These are phyloP conservation scores for Pseudofabraea citricarpa DNA, from an alignment of 2,329 filamentous ascomycete genomes.

Conservation along the genomic window DNA sequence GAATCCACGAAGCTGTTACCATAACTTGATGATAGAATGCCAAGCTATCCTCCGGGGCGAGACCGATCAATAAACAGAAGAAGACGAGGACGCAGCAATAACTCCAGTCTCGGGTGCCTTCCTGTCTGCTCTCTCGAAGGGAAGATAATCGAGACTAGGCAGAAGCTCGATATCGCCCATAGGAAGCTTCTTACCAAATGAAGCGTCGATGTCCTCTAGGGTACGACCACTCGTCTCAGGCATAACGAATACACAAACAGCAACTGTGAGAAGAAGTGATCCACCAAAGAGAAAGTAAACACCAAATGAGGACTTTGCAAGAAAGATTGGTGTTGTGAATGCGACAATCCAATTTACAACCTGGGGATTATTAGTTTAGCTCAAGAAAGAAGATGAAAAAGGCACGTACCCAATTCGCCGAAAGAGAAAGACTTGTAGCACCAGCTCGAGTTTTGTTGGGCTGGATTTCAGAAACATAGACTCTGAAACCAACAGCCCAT, in stretches of 20 bases:
- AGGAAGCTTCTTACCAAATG: background rate
- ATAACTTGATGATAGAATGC: too few relatives aligned
- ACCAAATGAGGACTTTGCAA: conserved; percentile 18
- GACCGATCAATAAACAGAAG: too few relatives aligned
- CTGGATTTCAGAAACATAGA: conserved; percentile 56
- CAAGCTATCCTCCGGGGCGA: too few relatives aligned
- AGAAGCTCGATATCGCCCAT: too few relatives aligned
- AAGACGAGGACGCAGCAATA: too few relatives aligned
- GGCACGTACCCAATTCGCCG: conserved; percentile 34
- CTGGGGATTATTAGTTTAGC: background rate
- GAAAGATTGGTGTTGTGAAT: conserved; percentile 28
- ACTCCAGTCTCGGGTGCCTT: background rate
- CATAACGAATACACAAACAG: conserved; percentile 15
- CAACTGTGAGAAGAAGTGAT: conserved; percentile 16
- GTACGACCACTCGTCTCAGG: conserved; percentile 15
- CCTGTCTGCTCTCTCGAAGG: background rate
- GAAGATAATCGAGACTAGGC: background rate
- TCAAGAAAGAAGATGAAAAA: background rate
- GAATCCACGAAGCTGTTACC: too few relatives aligned
- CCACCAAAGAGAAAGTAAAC: conserved; percentile 26
- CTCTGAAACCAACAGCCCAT: conserved; percentile 51
- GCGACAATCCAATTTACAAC: conserved; percentile 27
- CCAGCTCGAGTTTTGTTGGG: conserved; percentile 48
- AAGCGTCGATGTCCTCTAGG: conserved; percentile 12
- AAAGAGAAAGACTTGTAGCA: conserved; percentile 46